These are phyloP conservation scores for Vitis hybrid DNA, from an alignment of 177 flowering plant species.

Conservation along the genomic window DNA sequence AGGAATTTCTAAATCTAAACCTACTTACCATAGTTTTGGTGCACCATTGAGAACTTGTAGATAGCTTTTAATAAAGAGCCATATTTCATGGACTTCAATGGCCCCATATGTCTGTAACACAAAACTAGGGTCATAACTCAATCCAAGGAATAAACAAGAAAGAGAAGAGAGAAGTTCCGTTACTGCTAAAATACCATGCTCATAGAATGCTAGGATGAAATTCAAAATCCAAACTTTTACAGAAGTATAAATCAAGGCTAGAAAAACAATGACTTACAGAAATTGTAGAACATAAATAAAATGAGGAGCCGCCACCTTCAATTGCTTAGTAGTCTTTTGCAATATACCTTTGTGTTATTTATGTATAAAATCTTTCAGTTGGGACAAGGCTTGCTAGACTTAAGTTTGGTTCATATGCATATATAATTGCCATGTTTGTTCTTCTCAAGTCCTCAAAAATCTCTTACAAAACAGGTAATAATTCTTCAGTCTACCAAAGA, in stretches of 20 bases:
- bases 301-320: too few species aligned
- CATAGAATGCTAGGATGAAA: not conserved
- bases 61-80: constrained; percentile 71
- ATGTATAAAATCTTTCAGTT: too few species aligned
- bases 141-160: not conserved
- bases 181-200: not conserved
- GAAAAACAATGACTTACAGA: not conserved
- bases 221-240: not conserved
- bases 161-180: not conserved
- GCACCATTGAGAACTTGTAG: constrained; percentile 54
- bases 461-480: too few species aligned
- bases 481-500: too few species aligned
- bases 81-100: constrained; percentile 56
- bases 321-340: too few species aligned
- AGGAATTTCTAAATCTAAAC: not conserved
- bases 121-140: not conserved
- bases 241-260: not conserved
- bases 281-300: not conserved
- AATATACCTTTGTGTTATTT: too few species aligned
- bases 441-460: too few species aligned
- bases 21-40: constrained; percentile 77
- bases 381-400: too few species aligned
- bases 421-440: too few species aligned
- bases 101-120: constrained; percentile 83
- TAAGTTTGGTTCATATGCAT: too few species aligned